Conservation (phyloP, 2,329 filamentous ascomycete species). For the Arthrobotrys megalospora region DNA sequence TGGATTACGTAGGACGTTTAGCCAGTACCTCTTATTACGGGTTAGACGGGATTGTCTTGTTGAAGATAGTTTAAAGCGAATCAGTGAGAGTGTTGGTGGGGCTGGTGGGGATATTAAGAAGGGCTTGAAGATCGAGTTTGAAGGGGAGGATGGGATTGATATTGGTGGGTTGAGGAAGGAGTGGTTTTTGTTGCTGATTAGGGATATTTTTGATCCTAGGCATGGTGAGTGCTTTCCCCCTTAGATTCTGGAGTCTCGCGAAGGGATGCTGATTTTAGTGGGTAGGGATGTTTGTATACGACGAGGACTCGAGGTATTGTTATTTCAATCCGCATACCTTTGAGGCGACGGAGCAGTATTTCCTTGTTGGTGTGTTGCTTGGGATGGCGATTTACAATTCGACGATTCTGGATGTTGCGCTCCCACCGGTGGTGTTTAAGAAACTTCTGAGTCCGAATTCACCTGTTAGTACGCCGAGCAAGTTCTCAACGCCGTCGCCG, state of each 20-base stretch:
- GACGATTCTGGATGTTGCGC: slow-evolving; percentile 88
- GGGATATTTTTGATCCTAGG: slow-evolving; percentile 91
- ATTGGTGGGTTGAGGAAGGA: slow-evolving; percentile 91
- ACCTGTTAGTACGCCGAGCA: slow-evolving; percentile 70
- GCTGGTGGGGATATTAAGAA: slow-evolving; percentile 90
- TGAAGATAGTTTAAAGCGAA: slow-evolving; percentile 86
- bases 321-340: slow-evolving; percentile 94
- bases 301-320: slow-evolving; percentile 89
- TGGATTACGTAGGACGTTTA: slow-evolving; percentile 79
- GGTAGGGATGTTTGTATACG: slow-evolving; percentile 89
- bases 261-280: slow-evolving; percentile 35
- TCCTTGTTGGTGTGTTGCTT: slow-evolving; percentile 87
- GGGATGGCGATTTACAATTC: slow-evolving; percentile 95
- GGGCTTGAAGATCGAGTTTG: slow-evolving; percentile 85
- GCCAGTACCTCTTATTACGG: slow-evolving; percentile 82
- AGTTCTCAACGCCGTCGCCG: slow-evolving; percentile 71
- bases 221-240: slow-evolving; percentile 76
- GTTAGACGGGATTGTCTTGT: slow-evolving; percentile 88
- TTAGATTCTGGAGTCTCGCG: not conserved
- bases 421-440: slow-evolving; percentile 90
- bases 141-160: slow-evolving; percentile 91
- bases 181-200: slow-evolving; percentile 90
- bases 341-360: slow-evolving; percentile 92
- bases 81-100: slow-evolving; percentile 86
- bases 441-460: slow-evolving; percentile 86